Base-by-base conservation (phyloP, 2,329 filamentous ascomycete genomes). In the Colletotrichum eleusines region DNA sequence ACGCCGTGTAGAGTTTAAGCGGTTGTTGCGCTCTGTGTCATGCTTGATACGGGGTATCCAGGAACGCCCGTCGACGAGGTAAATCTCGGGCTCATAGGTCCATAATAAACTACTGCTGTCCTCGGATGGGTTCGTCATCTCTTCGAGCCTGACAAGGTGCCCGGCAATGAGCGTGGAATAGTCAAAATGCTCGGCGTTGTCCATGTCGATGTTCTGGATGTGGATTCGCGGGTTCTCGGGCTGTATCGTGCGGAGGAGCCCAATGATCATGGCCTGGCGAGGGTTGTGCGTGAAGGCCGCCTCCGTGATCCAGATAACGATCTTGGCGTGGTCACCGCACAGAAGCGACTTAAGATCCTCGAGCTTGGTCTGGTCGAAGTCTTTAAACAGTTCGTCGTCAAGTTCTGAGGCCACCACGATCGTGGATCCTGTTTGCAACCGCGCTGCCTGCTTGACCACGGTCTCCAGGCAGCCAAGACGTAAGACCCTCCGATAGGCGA, bases 381-480 rank as follows among this genome's bases (percentile, higher is more conserved):
- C 78, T 4, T 75, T 74, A 8, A 80, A 74, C 16, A 80, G 73
- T 16, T 70, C 57, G 7, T 67, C 54, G 18, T 76, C 73, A 23
- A 72, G 42, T 46, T 72, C 71, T 3, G 65, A 69, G 44, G 50
- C 26, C 16, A 68, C 62, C 60, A 62, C 31, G 72, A 76, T 51
- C 23, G 53, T 53, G 23, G 42, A 16, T 33, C 62, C 23, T 44
- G 40, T 4, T 1, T 6, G 11, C 44, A 48, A 48, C 2, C 14
- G 44, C 8, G 44, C 44, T 48, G 44, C 20, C 44, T 48, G 44
- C 18, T 66, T 53, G 54, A 50, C 20, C 7, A 58, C 12, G 7
- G 23, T 26, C 7, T 66, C 35, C 63, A 64, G 50, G 28, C 38
- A 31, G 23, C 46, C 35, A 44, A 55, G 18, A 42, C 51, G 40